Percentiles rank a stretch among this genome's conserved stretches.
phyloP scores from a whole-genome alignment of 176 grass and related monocot species.

The Melocanna baccifera region DNA sequence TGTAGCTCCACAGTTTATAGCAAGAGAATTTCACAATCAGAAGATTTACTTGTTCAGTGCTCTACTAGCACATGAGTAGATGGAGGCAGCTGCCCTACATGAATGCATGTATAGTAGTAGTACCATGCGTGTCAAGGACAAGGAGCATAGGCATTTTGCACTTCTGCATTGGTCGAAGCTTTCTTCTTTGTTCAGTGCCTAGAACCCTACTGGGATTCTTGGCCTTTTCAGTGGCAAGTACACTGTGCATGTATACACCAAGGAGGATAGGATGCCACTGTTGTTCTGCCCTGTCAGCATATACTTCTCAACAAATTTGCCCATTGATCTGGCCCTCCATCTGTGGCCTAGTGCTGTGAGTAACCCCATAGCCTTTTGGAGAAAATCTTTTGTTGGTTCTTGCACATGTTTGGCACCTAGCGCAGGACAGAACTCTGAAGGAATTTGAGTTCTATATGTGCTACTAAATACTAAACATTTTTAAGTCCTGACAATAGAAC shows the following conservation, averaged over 20 bases:
- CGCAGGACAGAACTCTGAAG: background rate
- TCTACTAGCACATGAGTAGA: background rate
- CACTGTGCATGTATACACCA: slow-evolving; percentile 30
- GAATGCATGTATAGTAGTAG: background rate
- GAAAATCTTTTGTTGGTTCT: slow-evolving; percentile 18
- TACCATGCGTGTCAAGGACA: slow-evolving; percentile 24
- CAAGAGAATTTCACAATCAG: slow-evolving; percentile 12
- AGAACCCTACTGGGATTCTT: background rate
- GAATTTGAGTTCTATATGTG: background rate
- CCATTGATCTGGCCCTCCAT: slow-evolving; percentile 18
- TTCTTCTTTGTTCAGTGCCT: slow-evolving; percentile 34
- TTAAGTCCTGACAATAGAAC: background rate
- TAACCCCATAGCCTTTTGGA: slow-evolving; percentile 38
- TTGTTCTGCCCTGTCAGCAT: slow-evolving; percentile 43
- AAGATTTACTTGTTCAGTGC: background rate
- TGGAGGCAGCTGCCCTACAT: background rate
- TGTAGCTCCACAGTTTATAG: slow-evolving; percentile 9
- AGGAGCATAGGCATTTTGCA: slow-evolving; percentile 22
- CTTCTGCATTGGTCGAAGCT: slow-evolving; percentile 31
- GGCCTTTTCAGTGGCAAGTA: slow-evolving; percentile 25
- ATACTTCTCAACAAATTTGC: slow-evolving; percentile 43
- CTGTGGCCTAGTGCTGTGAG: slow-evolving; percentile 27
- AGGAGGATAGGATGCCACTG: slow-evolving; percentile 31
- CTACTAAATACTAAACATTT: background rate
- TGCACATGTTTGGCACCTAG: slow-evolving; percentile 25